Evolutionary conservation across 164 flowering plant genomes (phyloP).

Genomic region (Cinnamomum micranthum): DNA sequence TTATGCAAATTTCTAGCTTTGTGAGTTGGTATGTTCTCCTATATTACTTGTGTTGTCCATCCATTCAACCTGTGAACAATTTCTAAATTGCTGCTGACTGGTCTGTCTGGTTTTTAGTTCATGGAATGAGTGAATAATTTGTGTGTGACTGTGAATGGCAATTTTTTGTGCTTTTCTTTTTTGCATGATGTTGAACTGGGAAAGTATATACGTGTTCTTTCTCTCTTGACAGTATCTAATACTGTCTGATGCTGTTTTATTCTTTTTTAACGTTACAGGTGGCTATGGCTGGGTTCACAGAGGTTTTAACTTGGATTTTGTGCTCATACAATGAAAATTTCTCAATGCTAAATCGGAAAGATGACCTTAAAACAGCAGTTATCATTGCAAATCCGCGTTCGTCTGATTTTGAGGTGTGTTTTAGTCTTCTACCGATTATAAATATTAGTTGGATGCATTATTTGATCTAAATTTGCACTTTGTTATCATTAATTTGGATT

Average conservation of each 20-base stretch:
- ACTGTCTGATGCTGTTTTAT: not conserved
- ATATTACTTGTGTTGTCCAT: too few relatives aligned
- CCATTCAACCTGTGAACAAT: too few relatives aligned
- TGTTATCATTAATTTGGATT: not conserved
- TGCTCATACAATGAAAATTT: constrained; percentile 80
- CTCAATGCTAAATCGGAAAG: constrained; percentile 69
- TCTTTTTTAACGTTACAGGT: constrained; percentile 35
- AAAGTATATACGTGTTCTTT: not conserved
- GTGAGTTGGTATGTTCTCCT: too few relatives aligned
- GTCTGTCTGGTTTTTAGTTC: not conserved
- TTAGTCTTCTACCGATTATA: not conserved
- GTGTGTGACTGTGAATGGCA: not conserved
- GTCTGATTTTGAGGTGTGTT: constrained; percentile 88
- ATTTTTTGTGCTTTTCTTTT: not conserved
- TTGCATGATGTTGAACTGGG: too few relatives aligned
- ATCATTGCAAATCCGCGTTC: constrained; percentile 85
- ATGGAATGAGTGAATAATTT: not conserved
- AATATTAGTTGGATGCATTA: not conserved
- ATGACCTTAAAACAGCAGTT: constrained; percentile 66
- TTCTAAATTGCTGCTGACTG: not conserved
- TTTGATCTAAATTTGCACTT: not conserved
- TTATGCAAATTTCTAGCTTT: too few relatives aligned
- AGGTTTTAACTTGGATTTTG: constrained; percentile 83
- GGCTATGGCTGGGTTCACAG: constrained; percentile 79
- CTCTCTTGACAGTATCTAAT: not conserved